These are phyloP conservation scores for Drechslera avenae DNA, from an alignment of 2,329 filamentous ascomycete species.

Conservation along the genomic window DNA sequence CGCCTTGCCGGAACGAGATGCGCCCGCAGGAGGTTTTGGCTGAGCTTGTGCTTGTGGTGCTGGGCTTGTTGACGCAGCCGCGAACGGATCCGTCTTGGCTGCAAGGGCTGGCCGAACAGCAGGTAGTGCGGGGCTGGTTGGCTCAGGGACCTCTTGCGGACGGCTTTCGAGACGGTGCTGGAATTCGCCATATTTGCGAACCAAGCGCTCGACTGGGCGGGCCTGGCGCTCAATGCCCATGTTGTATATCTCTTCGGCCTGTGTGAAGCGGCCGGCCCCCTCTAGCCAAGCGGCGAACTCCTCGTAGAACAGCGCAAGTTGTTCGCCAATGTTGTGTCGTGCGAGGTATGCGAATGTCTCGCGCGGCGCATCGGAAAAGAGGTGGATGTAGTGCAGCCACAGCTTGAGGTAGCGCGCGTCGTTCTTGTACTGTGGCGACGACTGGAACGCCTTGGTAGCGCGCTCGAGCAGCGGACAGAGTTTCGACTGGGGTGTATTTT, in stretches of 20 bases:
- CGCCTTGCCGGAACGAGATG: conserved; percentile 69
- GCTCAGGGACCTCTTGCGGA: conserved; percentile 65
- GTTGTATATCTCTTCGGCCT: conserved; percentile 92
- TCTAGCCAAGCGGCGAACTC: conserved; percentile 96
- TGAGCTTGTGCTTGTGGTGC: conserved; percentile 69
- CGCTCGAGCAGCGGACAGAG: conserved; percentile 87
- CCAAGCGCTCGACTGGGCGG: conserved; percentile 75
- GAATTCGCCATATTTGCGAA: conserved; percentile 93
- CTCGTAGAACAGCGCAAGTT: conserved; percentile 90
- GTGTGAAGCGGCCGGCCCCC: conserved; percentile 77
- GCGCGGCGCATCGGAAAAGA: conserved; percentile 91
- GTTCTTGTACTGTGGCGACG: conserved; percentile 88
- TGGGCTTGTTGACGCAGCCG: conserved; percentile 52
- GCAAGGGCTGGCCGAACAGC: conserved; percentile 81
- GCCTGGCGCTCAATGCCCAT: conserved; percentile 89
- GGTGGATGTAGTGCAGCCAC: conserved; percentile 91
- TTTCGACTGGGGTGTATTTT: conserved; percentile 90
- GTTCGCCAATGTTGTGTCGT: conserved; percentile 84
- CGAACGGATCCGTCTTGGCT: conserved; percentile 83
- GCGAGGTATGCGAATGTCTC: conserved; percentile 92
- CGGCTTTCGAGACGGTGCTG: conserved; percentile 75
- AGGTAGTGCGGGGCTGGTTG: conserved; percentile 85
- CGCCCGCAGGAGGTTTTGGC: conserved; percentile 51
- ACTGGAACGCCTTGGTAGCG: conserved; percentile 87
- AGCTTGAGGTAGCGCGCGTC: conserved; percentile 91